These are phyloP conservation scores for Nicotiana tabacum DNA, from an alignment of 257 asterid species.

Conservation along the genomic window DNA sequence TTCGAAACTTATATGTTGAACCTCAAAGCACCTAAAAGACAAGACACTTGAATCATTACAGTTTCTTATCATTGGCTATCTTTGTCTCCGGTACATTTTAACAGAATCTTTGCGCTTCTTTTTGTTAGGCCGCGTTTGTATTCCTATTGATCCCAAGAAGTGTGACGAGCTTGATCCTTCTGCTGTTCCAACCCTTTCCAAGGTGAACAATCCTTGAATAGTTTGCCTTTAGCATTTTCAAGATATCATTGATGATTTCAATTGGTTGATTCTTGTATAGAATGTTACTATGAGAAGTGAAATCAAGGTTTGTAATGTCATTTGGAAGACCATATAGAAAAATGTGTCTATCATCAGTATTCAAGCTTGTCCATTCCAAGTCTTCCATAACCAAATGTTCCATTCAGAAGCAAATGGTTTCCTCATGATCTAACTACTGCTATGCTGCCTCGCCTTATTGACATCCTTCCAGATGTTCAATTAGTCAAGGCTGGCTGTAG, in stretches of 20 bases:
- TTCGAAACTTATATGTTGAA: conserved; percentile 14
- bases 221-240: background rate
- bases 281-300: background rate
- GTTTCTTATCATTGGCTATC: background rate
- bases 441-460: background rate
- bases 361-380: background rate
- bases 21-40: background rate
- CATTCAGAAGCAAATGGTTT: background rate
- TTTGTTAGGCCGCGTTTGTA: conserved; percentile 74
- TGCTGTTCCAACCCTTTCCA: conserved; percentile 77
- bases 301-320: background rate
- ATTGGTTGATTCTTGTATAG: background rate
- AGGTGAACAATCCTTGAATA: conserved; percentile 24
- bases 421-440: background rate
- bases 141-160: conserved; percentile 77
- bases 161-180: conserved; percentile 88
- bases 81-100: background rate
- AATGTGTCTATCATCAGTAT: background rate
- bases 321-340: background rate
- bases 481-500: background rate
- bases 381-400: background rate
- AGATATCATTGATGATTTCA: background rate
- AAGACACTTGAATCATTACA: background rate
- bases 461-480: background rate
- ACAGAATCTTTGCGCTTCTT: background rate